Base-by-base conservation (phyloP, 2,329 filamentous ascomycete genomes). In the Myriosclerotinia duriaeana region DNA sequence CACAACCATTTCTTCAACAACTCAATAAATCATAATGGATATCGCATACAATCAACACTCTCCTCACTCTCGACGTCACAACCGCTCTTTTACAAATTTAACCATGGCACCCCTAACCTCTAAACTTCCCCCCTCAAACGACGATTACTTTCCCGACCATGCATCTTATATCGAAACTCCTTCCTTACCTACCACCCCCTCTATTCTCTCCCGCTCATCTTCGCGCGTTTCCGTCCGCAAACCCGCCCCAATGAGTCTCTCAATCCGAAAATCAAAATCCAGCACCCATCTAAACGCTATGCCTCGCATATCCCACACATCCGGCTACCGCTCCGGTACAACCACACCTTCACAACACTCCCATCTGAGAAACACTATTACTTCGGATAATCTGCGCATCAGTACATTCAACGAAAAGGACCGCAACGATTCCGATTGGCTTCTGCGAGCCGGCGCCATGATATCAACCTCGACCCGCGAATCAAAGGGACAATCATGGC, bases 401-500 rank as follows among this genome's bases (percentile, higher is more conserved):
- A 70, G 74, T 75, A 65, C 74, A 68, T 62, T 76, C 69, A 68
- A 73, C 64, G 59, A 69, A 50, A 61, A 70, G 62, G 79, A 83
- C 69, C 77, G 77, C 48, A 79, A 79, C 66, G 83, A 87, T 71
- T 85, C 83, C 66, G 87, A 89, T 77, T 90, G 88, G 87, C 78
- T 90, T 55, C 79, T 88, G 34, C 82, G 87, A 40, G 83, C 87
- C 0, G 87, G 87, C 56, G 86, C 86, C 8, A 74, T 88, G 56
- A 84, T 90, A 71, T 84, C 84, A 66, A 83, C 82, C 62, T 85
- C 87, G 74, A 81, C 87, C 22, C 80, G 87, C 66, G 88, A 90
- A 74, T 87, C 80, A 72, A 90, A 90, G 77, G 88, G 88, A 17
- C 87, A 90, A 76, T 79, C 84, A 17, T 91, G 88, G 88, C 82